Evolutionary conservation across 164 flowering plant species (phyloP), one percentile per base, ranked within the genome.

Genomic region (Vitis rotundifolia): DNA sequence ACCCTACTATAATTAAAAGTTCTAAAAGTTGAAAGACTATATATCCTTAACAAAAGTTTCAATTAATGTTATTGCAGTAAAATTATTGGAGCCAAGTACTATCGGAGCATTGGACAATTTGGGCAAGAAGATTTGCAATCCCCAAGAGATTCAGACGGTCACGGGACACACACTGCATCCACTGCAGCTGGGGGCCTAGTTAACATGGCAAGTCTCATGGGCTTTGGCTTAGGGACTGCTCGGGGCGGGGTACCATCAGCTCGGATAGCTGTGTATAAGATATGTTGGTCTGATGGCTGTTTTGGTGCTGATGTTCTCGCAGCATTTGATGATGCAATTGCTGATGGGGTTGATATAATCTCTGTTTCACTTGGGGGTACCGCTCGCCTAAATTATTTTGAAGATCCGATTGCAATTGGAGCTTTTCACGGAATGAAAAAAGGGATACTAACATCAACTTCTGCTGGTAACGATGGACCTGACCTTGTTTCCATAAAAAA

Each of bases 151-250:
- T 10, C 69, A 0, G 12, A 26, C 0, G 88, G 90, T 9, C 90
- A 88, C 66, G 91, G 93, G 1, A 77, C 81, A 3, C 90, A 85
- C 67, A 79, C 84, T 9, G 77, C 91, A n/a, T 87, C 90, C 1
- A 87, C 83, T 6, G 88, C 72, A 15, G 89, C 88, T 0, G 91
- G 89, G 0, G 66, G 59, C 37, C 0, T 11, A 44, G 88, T 87
- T 5, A 51, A 11, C 14, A 29, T 10, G 29, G 85, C 85, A 8
- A 81, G 79, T 55, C 47, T 84, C 12, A 52, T 28, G 3, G 90
- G 86, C 2, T 22, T 83, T 13, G 88, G 70, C 0, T 0, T 5
- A 4, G 92, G 90, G 2, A 85, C 78, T 3, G 90, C 87, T 5
- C 63, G 88, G 18, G 93, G 91, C 44, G 88, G 77, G 9, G 86